These are phyloP conservation scores for Vanilla planifolia DNA, from an alignment of 106 monocot species.

Conservation along the genomic window DNA sequence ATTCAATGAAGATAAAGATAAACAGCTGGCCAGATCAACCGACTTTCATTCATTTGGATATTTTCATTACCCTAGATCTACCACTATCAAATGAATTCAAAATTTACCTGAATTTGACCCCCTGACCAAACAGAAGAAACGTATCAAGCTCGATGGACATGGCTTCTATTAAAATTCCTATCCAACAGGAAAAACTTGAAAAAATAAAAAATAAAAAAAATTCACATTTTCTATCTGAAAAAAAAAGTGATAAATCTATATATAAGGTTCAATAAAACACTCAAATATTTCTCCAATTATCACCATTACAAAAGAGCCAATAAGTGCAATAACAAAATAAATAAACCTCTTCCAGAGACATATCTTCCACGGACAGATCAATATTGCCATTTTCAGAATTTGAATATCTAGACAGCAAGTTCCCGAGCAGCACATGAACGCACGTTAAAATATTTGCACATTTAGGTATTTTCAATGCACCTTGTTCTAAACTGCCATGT, in stretches of 20 bases:
- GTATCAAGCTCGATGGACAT: neutral
- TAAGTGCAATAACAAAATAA: neutral
- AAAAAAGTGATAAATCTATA: too few relatives aligned
- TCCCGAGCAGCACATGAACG: conserved; percentile 34
- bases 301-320: neutral
- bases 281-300: neutral
- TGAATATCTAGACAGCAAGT: conserved; percentile 15
- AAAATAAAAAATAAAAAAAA: neutral
- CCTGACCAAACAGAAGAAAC: too few relatives aligned
- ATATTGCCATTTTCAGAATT: conserved; percentile 10
- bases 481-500: conserved; percentile 26
- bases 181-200: neutral
- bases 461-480: conserved; percentile 13
- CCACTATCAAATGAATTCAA: too few relatives aligned
- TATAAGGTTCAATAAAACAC: neutral
- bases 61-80: too few relatives aligned
- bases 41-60: too few relatives aligned
- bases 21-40: too few relatives aligned
- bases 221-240: neutral
- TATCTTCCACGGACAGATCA: conserved; percentile 4
- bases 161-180: neutral
- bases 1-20: too few relatives aligned
- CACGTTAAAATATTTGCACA: conserved; percentile 32
- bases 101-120: too few relatives aligned
- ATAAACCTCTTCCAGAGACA: conserved; percentile 31